phyloP scores from a whole-genome alignment of 805 yeast genomes.

The Kazachstania taianensis region DNA sequence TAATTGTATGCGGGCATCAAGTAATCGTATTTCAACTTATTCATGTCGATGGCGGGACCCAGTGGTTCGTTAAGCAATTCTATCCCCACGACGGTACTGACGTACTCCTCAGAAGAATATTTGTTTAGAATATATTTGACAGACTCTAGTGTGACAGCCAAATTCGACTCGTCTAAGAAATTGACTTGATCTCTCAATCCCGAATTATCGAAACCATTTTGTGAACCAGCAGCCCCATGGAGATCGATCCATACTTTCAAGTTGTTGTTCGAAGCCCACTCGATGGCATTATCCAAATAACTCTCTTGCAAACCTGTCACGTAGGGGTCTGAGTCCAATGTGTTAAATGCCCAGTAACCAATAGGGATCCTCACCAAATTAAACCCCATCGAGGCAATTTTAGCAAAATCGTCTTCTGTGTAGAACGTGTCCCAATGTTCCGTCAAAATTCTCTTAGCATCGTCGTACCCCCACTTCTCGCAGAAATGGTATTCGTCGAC shows the following conservation, averaged over 20 bases:
- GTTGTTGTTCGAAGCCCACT: constrained; percentile 55
- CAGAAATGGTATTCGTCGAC: constrained; percentile 76
- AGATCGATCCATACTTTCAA: constrained; percentile 82
- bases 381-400: constrained; percentile 53
- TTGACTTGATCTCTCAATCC: constrained; percentile 58
- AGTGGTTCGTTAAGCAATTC: constrained; percentile 86
- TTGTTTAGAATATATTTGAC: constrained; percentile 45
- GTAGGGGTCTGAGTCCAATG: constrained; percentile 60
- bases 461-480: constrained; percentile 47
- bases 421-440: constrained; percentile 75
- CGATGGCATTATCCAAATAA: constrained; percentile 66
- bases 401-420: constrained; percentile 58
- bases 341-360: constrained; percentile 86
- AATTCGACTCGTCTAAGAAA: constrained; percentile 42
- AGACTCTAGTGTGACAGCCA: constrained; percentile 44
- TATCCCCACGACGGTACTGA: constrained; percentile 71
- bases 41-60: constrained; percentile 56
- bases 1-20: constrained; percentile 53
- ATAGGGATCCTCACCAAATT: constrained; percentile 85
- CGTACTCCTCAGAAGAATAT: constrained; percentile 52
- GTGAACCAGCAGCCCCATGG: constrained; percentile 96
- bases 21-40: constrained; percentile 42
- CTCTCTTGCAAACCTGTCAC: constrained; percentile 62
- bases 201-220: constrained; percentile 91
- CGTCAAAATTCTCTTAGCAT: constrained; percentile 41